These are phyloP conservation scores for Rhizophlyctis rosea DNA, from an alignment of 192 early-diverging fungal species.

Conservation along the genomic window DNA sequence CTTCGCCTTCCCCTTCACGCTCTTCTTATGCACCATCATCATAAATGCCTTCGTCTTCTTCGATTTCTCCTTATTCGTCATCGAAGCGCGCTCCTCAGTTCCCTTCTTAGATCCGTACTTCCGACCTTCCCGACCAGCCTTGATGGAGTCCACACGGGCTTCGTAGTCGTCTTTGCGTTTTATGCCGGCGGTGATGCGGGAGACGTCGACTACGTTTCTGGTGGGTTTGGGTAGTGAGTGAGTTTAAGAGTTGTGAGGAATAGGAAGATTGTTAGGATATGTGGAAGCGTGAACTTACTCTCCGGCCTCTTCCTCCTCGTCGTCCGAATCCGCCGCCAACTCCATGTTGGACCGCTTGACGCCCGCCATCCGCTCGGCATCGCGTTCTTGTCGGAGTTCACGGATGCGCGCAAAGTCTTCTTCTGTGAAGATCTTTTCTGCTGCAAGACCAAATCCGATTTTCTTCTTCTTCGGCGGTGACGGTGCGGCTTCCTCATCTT, in stretches of 20 bases:
- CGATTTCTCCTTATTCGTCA: conserved; percentile 90
- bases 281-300: too few relatives aligned
- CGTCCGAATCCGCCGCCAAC: conserved; percentile 13
- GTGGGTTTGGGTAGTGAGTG: too few relatives aligned
- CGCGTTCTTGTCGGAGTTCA: conserved; percentile 65
- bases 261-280: neutral
- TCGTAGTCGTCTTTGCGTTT: conserved; percentile 90
- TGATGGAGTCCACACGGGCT: conserved; percentile 81
- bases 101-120: conserved; percentile 89
- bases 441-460: neutral
- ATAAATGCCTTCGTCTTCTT: conserved; percentile 87
- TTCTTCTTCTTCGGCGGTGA: neutral
- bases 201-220: conserved; percentile 42
- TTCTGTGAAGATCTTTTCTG: neutral
- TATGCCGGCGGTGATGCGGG: conserved; percentile 53
- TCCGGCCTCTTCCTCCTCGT: conserved; percentile 30
- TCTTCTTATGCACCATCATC: conserved; percentile 94
- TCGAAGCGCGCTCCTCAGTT: conserved; percentile 69
- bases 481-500: neutral
- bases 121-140: conserved; percentile 87
- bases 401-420: conserved; percentile 86
- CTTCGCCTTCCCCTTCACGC: conserved; percentile 53
- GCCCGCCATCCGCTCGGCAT: conserved; percentile 55
- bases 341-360: conserved; percentile 6
- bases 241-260: conserved; percentile 4